Base-by-base conservation (phyloP, 179 eudicot genomes). In the Vitellaria paradoxa region DNA sequence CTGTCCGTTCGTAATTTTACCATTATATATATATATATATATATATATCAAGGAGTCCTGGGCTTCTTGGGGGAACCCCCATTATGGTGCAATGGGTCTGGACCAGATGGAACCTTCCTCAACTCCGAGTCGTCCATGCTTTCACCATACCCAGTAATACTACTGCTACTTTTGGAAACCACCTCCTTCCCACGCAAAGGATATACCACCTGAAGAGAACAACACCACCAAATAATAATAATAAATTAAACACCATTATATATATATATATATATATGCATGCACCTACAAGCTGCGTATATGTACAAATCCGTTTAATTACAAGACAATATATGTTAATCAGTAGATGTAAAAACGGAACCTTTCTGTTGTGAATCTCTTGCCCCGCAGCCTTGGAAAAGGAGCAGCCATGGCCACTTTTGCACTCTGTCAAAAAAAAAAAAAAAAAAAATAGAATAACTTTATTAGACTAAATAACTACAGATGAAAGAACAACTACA, bases 31-130 rank as follows among this genome's bases (percentile, higher is more conserved):
- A n/a, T n/a, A n/a, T 72, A 62, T 21, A 26, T 20, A 65, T 14
- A 26, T 24, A 37, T 65, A 5, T 47, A 20, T 53, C 71, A 77
- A 13, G 79, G 79, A 57, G 79, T 64, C 40, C 57, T 60, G 61
- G 88, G 86, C 83, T 68, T 83, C 73, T 42, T 81, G 4, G 80
- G 85, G 65, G 77, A 66, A 5, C 73, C 82, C 10, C 81, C 85
- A 61, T 79, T 81, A 82, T 88, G 91, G 84, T 88, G 91, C 78
- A 88, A 40, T 61, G 91, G 91, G 71, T 88, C 91, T 6, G 91
- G 91, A 18, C 91, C 91, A 6, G 86, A 50, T 7, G 91, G 91
- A 59, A 81, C 88, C 42, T 69, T 65, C 77, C 90, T 83, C 78
- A 85, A 52, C 30, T 85, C 87, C 65, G 76, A 71, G 12, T 15